Evolutionary conservation across 768 basidiomycete genomes (phyloP).

Genomic region (Neoboletus magnificus): DNA sequence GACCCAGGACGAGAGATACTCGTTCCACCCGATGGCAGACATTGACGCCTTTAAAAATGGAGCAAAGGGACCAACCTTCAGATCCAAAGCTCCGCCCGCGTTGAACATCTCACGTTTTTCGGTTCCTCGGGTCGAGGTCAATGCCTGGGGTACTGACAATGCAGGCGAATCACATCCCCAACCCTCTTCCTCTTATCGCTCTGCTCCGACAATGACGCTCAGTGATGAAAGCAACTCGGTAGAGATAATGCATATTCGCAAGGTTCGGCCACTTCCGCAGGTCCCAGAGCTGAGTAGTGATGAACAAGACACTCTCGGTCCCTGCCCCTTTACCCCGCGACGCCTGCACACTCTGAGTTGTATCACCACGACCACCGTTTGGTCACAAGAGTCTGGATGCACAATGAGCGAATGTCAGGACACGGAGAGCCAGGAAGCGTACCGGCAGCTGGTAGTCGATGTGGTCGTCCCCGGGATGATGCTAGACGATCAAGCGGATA

Average conservation of each 20-base stretch:
- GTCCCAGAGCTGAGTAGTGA: not conserved
- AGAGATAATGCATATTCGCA: not conserved
- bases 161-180: not conserved
- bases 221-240: constrained; percentile 3
- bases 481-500: not conserved
- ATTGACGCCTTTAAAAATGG: not conserved
- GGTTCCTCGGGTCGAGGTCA: constrained; percentile 1
- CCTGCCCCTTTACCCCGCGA: not conserved
- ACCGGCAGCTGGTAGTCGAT: not conserved
- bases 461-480: not conserved
- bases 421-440: not conserved
- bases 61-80: not conserved
- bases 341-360: not conserved
- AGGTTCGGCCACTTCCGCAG: constrained; percentile 10
- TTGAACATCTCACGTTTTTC: not conserved
- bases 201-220: not conserved
- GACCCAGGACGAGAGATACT: not conserved
- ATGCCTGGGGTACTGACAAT: not conserved
- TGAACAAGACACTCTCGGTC: not conserved
- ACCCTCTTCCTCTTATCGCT: not conserved
- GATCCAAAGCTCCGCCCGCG: constrained; percentile 9
- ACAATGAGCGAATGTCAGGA: constrained; percentile 29
- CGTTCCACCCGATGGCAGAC: not conserved
- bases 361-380: constrained; percentile 18
- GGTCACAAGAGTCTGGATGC: constrained; percentile 42